Conservation (phyloP, 306 rosid genomes). For the Parietaria judaica region DNA sequence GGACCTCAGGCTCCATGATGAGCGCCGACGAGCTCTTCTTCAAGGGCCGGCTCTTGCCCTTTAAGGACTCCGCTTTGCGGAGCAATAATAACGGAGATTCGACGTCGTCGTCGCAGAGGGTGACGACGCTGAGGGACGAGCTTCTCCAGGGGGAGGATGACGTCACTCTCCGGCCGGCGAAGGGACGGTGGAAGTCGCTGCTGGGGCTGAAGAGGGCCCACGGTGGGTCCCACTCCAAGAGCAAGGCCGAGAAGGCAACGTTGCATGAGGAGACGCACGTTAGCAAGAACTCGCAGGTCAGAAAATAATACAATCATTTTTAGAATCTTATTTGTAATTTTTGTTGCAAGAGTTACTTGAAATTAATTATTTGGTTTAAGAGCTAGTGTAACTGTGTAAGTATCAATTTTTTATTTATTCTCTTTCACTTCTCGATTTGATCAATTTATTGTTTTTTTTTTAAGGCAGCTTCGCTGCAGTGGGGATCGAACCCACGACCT, state of each 20-base stretch:
- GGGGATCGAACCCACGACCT: too few relatives aligned
- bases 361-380: too few relatives aligned
- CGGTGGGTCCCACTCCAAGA: constrained; percentile 58
- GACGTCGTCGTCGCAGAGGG: constrained; percentile 26
- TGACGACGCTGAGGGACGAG: constrained; percentile 78
- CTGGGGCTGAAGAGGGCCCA: constrained; percentile 63
- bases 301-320: background rate
- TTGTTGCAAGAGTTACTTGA: too few relatives aligned
- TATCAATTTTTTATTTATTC: too few relatives aligned
- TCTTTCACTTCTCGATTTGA: too few relatives aligned
- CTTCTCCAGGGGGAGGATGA: constrained; percentile 47
- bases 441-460: too few relatives aligned
- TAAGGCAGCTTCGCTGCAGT: too few relatives aligned
- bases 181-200: constrained; percentile 78
- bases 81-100: background rate
- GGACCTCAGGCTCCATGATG: constrained; percentile 58
- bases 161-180: constrained; percentile 49
- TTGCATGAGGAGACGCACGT: constrained; percentile 19
- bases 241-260: constrained; percentile 24
- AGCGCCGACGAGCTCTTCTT: constrained; percentile 91
- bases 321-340: constrained; percentile 9
- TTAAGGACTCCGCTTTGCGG: constrained; percentile 27
- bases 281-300: constrained; percentile 37
- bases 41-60: constrained; percentile 75
- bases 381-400: too few relatives aligned